Base-by-base conservation (phyloP, 129 eudicot species). In the Gnaphalium uliginosum region DNA sequence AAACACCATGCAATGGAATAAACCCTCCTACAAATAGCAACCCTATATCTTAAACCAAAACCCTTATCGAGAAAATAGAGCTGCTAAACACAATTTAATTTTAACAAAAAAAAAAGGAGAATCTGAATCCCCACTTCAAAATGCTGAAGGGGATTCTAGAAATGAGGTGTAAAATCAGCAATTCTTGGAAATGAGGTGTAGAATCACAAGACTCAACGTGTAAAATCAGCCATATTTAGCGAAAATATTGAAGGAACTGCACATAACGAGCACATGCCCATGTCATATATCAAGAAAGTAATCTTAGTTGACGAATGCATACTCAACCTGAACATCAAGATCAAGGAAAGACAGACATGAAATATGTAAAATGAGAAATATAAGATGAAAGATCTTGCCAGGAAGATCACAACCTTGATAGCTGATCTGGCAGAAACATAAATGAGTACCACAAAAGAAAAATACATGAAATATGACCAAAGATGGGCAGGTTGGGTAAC, bases 301-400 rank as follows among this genome's bases (percentile, higher is more conserved):
- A 46, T 46, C 53, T 5, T 11, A 56, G 25, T 56, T 21, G 61
- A 19, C 25, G 0, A 54, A 5, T 54, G 24, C 24, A 5, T 24
- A 56, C 61, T 26, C 61, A n/a, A 19, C 25, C 61, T 56, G 61
- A 56, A 56, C 61, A 56, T n/a, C 61, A 56, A n/a, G 26, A 56
- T n/a, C 11, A 19, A 56, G 61, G 26, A 56, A 7, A 14, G 61
- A 56, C 26, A 56, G 61, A 56, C 1, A 8, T 21, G 61, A 19
- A 56, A 21, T 14, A 19, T 21, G 61, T 56, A 22, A 21, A 5
- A n/a, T 56, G 25, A 19, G 26, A 56, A n/a, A 56, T 56, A 6
- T 56, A 56, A 0, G 1, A n/a, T 6, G 4, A 21, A 56, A 0
- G 25, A 56, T 10, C 14, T 1, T 56, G 61, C 26, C 25, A 46